A percentile compares a stretch with the other conserved stretches of the same genome.
Evolutionary conservation across 2,329 filamentous ascomycete genomes (phyloP).

Genomic region (Leptographium flavum): DNA sequence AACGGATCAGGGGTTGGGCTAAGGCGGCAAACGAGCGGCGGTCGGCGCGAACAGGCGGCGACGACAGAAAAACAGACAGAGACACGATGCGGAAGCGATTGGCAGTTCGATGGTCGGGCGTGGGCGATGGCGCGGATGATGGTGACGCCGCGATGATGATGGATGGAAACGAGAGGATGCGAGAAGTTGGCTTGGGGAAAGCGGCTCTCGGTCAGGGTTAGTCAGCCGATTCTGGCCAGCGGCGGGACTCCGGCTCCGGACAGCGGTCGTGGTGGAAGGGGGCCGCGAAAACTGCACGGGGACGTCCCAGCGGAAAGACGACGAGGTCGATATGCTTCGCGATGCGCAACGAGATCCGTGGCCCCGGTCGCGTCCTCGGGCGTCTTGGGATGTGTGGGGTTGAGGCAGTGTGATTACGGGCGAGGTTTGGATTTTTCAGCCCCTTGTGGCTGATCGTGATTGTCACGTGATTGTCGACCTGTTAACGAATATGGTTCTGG

Average conservation of each 20-base stretch:
- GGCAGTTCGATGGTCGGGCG: not conserved
- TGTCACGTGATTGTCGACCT: no score
- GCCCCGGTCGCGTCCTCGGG: conserved; percentile 2
- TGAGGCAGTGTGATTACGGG: not conserved
- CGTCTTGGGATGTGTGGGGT: conserved; percentile 2
- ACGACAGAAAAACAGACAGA: no score
- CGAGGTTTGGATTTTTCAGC: not conserved
- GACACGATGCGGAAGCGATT: not conserved
- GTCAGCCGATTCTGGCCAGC: not conserved
- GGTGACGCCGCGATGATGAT: conserved; percentile 1
- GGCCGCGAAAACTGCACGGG: not conserved
- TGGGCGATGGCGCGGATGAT: not conserved
- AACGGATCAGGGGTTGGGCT: not conserved
- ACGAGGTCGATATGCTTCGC: not conserved
- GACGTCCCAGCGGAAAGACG: not conserved
- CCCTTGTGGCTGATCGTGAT: not conserved
- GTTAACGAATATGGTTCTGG: not conserved
- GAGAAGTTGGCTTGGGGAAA: not conserved
- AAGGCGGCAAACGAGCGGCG: not conserved
- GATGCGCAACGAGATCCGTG: conserved; percentile 1
- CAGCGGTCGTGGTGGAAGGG: no score
- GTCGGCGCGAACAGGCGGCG: not conserved
- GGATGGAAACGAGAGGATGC: not conserved
- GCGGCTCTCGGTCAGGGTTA: not conserved
- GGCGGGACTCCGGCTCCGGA: not conserved